Evolutionary conservation across 305 asterid genomes (phyloP), one percentile per base, ranked within the genome.

Genomic region (Rubia tinctorum): DNA sequence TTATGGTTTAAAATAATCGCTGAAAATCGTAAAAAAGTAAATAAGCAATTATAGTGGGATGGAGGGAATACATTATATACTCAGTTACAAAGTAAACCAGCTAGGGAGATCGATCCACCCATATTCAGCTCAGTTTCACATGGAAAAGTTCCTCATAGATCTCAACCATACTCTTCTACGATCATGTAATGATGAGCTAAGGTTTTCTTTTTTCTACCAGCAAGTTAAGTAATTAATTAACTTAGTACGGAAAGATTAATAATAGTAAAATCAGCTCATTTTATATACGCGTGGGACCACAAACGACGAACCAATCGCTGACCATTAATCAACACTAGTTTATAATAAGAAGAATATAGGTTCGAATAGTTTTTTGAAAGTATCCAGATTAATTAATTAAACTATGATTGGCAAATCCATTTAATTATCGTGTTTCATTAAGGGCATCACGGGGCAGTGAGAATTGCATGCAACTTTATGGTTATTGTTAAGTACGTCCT

Each of bases 111-210:
- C 14, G 13, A 15, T 45, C 51, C n/a, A n/a, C n/a, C n/a, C n/a
- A 45, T 45, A 45, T 49, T 49, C 4, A 15, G 27, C 12, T 10
- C 34, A 25, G 43, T 27, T 37, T 64, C 69, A 64, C 47, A 64
- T 39, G 51, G 18, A 66, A 66, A 66, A 66, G 69, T 66, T 66
- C 15, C 15, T 18, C 51, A 20, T 66, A 45, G 14, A 64, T 64
- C 23, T 18, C 30, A 39, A 40, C 30, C 47, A 39, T 37, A 34
- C 37, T 37, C 63, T 58, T 58, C 63, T 56, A 18, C 18, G 15
- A 45, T 45, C 51, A 45, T 25, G 11, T 27, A 9, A 30, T 62
- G 67, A 62, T 62, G 43, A 62, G 12, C n/a, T 13, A 20, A 17
- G 61, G 61, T 53, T n/a, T 53, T 53, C 4, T 53, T 15, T 23